Base-by-base conservation (phyloP, 176 grass and related monocot genomes). In the Hordeum marinum region DNA sequence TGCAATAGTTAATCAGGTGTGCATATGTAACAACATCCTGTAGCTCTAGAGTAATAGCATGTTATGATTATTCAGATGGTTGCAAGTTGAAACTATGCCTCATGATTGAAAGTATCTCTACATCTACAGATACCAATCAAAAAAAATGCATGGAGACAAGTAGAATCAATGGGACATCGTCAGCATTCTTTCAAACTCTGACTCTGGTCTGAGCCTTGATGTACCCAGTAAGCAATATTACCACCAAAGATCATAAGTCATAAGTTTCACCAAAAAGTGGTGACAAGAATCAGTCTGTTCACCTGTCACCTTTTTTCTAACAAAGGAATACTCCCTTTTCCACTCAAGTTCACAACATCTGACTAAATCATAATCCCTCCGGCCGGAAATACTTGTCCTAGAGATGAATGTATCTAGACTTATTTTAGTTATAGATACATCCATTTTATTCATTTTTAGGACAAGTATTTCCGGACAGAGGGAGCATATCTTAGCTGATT, bases 111-210 rank as follows among this genome's bases (percentile, higher is more conserved):
- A 77, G 32, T 25, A 69, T 82, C 60, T 45, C 11, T 57, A 65
- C 15, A 36, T 20, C 41, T 72, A 72, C 5, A 18, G 60, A 14
- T 41, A 39, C n/a, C 71, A 37, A 63, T 4, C 27, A 76, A 77
- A 90, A 90, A 5, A 14, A 63, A 82, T 73, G 58, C 27, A 45
- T 72, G 58, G 26, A 63, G 37, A 85, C n/a, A 45, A 50, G 80
- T 25, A 80, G 25, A 81, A 48, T 36, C 20, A 18, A 70, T 57
- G 26, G 26, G 27, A 68, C 74, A 71, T 59, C 18, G 18, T 35
- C 37, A 46, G 23, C 15, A 45, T 64, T 9, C 26, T 36, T 35
- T 41, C 12, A 24, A 55, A 11, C 11, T 8, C 36, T 61, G 27
- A 11, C 11, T 5, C 50, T 71, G 27, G 11, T 70, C 25, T 36